Conservation (phyloP, 2,329 filamentous ascomycete species). For the Fusarium paranaense region DNA sequence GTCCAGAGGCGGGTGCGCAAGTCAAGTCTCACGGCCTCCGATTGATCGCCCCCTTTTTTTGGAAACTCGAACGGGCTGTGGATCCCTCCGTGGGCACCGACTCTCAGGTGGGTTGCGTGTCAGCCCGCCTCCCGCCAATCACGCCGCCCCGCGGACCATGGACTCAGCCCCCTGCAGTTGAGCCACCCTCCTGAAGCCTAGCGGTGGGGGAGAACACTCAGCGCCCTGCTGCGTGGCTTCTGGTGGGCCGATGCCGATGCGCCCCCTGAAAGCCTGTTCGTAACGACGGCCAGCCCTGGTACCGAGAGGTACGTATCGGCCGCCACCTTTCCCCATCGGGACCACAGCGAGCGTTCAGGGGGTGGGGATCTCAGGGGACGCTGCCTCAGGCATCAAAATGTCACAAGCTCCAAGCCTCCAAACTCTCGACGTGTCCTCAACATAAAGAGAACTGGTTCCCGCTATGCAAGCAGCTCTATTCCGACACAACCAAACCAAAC, state of each 20-base stretch:
- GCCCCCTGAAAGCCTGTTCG: constrained; percentile 35
- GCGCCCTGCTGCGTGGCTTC: constrained; percentile 25
- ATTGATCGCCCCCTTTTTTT: constrained; percentile 40
- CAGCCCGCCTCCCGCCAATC: constrained; percentile 32
- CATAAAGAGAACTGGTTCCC: constrained; percentile 51
- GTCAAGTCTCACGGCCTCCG: constrained; percentile 28
- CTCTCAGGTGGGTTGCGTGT: constrained; percentile 8
- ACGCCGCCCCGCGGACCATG: background rate
- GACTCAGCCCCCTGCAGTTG: constrained; percentile 35
- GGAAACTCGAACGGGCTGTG: constrained; percentile 35
- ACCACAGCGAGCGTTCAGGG: constrained; percentile 28
- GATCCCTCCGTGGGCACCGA: constrained; percentile 10
- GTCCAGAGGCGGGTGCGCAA: constrained; percentile 13
- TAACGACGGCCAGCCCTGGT: constrained; percentile 15
- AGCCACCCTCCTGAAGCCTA: constrained; percentile 29
- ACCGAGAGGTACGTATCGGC: constrained; percentile 24
- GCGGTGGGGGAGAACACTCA: constrained; percentile 7
- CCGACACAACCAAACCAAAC: constrained; percentile 26
- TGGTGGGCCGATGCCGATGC: constrained; percentile 19
- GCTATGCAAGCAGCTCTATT: constrained; percentile 25
- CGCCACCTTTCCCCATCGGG: constrained; percentile 25
- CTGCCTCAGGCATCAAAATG: constrained; percentile 47
- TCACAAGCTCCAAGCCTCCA: constrained; percentile 14
- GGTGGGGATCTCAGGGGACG: constrained; percentile 31
- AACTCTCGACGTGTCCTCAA: constrained; percentile 49